Conservation (phyloP, 2,329 filamentous ascomycete genomes). For the Aspergillus arachidicola region DNA sequence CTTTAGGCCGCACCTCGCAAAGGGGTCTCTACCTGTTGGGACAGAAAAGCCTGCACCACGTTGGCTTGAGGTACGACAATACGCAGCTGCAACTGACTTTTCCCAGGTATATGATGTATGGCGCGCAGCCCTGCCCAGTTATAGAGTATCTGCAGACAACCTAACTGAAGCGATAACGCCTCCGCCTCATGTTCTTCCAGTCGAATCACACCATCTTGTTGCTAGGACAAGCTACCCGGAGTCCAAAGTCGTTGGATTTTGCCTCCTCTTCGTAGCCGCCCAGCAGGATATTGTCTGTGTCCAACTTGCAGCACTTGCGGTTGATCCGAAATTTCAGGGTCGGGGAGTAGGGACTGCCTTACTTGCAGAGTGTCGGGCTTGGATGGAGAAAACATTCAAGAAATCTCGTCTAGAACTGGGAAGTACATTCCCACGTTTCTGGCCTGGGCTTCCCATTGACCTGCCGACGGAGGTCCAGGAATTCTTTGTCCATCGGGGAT, state of each 20-base stretch:
- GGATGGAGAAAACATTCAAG: slow-evolving; percentile 28
- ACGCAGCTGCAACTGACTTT: slow-evolving; percentile 30
- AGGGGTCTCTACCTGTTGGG: slow-evolving; percentile 42
- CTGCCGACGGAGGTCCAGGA: slow-evolving; percentile 36
- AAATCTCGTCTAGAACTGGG: slow-evolving; percentile 29
- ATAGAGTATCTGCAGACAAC: slow-evolving; percentile 32
- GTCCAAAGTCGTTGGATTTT: slow-evolving; percentile 38
- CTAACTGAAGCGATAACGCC: slow-evolving; percentile 31
- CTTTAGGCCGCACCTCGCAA: slow-evolving; percentile 35
- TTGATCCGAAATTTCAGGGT: slow-evolving; percentile 36
- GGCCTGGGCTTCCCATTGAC: slow-evolving; percentile 48
- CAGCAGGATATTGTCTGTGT: slow-evolving; percentile 27
- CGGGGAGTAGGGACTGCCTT: slow-evolving; percentile 45
- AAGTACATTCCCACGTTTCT: slow-evolving; percentile 48
- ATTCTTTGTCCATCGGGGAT: slow-evolving; percentile 49
- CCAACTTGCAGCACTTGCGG: slow-evolving; percentile 42
- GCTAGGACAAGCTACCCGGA: slow-evolving; percentile 26
- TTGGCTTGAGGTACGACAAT: slow-evolving; percentile 17
- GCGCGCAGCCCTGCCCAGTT: slow-evolving; percentile 41
- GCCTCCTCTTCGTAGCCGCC: slow-evolving; percentile 36
- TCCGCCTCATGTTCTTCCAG: slow-evolving; percentile 17
- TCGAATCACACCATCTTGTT: slow-evolving; percentile 34
- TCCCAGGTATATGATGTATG: slow-evolving; percentile 35
- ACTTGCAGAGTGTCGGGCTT: slow-evolving; percentile 32
- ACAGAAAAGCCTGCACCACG: slow-evolving; percentile 16